Conservation (phyloP, 1,284 basidiomycete species). For the Ceratobasidium sp. region DNA sequence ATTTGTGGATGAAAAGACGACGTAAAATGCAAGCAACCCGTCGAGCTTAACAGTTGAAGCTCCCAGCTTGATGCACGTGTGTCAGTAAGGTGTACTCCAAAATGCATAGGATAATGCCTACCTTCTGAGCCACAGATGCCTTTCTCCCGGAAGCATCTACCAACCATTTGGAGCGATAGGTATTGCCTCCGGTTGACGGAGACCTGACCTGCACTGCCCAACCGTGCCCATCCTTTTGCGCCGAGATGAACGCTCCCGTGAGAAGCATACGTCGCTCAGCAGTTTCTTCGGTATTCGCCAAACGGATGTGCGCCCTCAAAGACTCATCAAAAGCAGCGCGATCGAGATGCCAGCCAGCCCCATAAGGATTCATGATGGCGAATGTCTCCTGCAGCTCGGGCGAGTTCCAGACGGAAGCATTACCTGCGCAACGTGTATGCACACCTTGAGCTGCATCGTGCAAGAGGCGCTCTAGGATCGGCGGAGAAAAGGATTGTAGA, state of each 20-base stretch:
- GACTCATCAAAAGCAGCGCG: constrained; percentile 54
- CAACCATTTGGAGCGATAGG: constrained; percentile 51
- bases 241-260: constrained; percentile 42
- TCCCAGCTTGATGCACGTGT: constrained; percentile 49
- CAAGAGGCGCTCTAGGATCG: constrained; percentile 2
- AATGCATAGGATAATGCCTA: constrained; percentile 36
- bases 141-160: constrained; percentile 56
- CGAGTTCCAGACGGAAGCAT: constrained; percentile 54
- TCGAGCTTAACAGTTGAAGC: constrained; percentile 50
- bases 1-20: constrained; percentile 49
- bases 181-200: background rate
- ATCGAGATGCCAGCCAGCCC: constrained; percentile 54
- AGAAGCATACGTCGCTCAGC: constrained; percentile 8
- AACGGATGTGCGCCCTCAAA: constrained; percentile 48
- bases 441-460: constrained; percentile 44
- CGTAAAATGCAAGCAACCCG: constrained; percentile 53
- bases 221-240: constrained; percentile 23
- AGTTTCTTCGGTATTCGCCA: background rate
- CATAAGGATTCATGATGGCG: constrained; percentile 50
- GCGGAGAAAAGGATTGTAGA: constrained; percentile 49
- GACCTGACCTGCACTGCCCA: constrained; percentile 18
- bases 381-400: constrained; percentile 51
- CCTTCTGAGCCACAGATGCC: constrained; percentile 53
- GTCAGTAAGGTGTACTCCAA: background rate
- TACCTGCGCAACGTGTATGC: constrained; percentile 52